Percentiles rank a stretch among this genome's conserved stretches.
Evolutionary conservation across 2,329 filamentous ascomycete genomes (phyloP).

Genomic region (Aspergillus alliaceus): DNA sequence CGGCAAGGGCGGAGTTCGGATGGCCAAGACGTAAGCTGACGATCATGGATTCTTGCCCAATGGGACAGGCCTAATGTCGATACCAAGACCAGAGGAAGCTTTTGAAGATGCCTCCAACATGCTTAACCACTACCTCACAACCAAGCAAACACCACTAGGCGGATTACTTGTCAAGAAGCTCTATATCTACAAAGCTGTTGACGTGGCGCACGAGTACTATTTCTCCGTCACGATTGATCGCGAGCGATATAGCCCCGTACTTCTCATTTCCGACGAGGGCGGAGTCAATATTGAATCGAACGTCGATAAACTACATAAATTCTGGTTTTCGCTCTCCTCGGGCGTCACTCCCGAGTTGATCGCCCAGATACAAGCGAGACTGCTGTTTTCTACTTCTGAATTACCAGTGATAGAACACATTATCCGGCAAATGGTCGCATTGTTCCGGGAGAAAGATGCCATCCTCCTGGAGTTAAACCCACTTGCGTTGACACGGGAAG

Average conservation of each 20-base stretch:
- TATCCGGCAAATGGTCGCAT: constrained; percentile 31
- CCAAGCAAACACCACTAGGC: constrained; percentile 27
- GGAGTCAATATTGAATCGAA: constrained; percentile 34
- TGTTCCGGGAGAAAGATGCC: constrained; percentile 51
- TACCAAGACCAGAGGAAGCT: constrained; percentile 28
- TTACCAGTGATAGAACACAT: constrained; percentile 25
- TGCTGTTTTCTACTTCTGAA: constrained; percentile 26
- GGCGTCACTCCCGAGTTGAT: constrained; percentile 28
- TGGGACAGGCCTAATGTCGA: too few relatives aligned
- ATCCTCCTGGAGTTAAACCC: constrained; percentile 47
- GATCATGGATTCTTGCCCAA: neutral
- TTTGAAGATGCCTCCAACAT: constrained; percentile 28
- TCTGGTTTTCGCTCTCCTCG: constrained; percentile 23
- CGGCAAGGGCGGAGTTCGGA: constrained; percentile 29
- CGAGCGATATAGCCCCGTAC: constrained; percentile 37
- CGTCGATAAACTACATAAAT: constrained; percentile 24
- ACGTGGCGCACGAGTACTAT: constrained; percentile 40
- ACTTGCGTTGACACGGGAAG: constrained; percentile 30
- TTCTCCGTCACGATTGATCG: constrained; percentile 47
- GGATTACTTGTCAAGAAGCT: constrained; percentile 34
- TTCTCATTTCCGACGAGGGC: constrained; percentile 39
- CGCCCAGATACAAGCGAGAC: constrained; percentile 20
- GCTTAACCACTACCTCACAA: constrained; percentile 29
- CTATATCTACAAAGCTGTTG: constrained; percentile 37
- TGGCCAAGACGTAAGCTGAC: constrained; percentile 22